Conservation (phyloP, 1,284 basidiomycete species). For the Chiua sp. region DNA sequence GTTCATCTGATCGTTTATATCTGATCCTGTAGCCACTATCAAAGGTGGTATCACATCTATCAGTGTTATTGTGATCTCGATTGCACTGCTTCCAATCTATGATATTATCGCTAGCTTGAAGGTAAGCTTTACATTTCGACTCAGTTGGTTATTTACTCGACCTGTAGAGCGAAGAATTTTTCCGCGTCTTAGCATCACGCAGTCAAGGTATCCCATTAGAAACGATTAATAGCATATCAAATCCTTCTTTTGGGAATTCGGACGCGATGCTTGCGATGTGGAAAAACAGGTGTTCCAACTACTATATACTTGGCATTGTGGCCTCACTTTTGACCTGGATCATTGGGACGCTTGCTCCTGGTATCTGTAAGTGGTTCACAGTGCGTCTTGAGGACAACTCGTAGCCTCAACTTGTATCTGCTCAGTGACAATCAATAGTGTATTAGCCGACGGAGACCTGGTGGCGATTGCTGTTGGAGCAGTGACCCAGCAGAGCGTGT, state of each 20-base stretch:
- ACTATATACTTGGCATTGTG: slow-evolving; percentile 28
- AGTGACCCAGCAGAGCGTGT: slow-evolving; percentile 25
- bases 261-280: slow-evolving; percentile 20
- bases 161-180: slow-evolving; percentile 36
- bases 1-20: background rate
- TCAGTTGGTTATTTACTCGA: background rate
- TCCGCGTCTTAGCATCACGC: slow-evolving; percentile 22
- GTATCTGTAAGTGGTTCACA: slow-evolving; percentile 23
- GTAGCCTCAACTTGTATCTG: background rate
- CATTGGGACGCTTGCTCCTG: slow-evolving; percentile 29
- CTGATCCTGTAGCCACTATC: slow-evolving; percentile 21
- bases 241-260: slow-evolving; percentile 27
- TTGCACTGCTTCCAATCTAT: slow-evolving; percentile 30
- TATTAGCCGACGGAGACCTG: slow-evolving; percentile 27
- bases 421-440: slow-evolving; percentile 27
- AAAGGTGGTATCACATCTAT: slow-evolving; percentile 34
- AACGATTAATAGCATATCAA: slow-evolving; percentile 31
- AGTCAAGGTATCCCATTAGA: slow-evolving; percentile 28
- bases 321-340: slow-evolving; percentile 25
- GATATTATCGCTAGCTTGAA: slow-evolving; percentile 24
- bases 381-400: background rate
- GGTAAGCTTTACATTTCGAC: slow-evolving; percentile 5
- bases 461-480: slow-evolving; percentile 31
- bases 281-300: slow-evolving; percentile 26
- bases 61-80: slow-evolving; percentile 34